phyloP scores from a whole-genome alignment of 352 stramenopile genomes.

The Lagenidium sp. region DNA sequence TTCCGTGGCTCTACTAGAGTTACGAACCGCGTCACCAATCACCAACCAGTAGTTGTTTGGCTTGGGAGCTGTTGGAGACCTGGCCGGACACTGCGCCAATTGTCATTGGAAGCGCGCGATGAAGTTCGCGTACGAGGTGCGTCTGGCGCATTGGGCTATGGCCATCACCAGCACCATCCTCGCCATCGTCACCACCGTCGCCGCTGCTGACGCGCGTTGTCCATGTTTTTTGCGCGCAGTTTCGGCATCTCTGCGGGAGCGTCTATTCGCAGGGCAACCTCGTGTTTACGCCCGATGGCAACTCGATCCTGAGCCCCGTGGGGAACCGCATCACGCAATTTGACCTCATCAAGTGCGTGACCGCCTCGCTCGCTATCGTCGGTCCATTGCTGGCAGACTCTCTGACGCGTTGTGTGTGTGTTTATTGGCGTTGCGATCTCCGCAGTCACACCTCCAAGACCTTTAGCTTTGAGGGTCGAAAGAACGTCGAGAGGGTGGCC shows the following conservation, averaged over 20 bases:
- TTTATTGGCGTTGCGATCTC: neutral
- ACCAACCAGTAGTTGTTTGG: no score
- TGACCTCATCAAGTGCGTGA: conserved; percentile 87
- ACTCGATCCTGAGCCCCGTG: conserved; percentile 88
- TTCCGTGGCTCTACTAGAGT: no score
- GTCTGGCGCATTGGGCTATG: no score
- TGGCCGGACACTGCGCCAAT: no score
- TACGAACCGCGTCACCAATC: no score
- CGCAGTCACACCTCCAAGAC: conserved; percentile 78
- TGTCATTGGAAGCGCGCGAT: no score
- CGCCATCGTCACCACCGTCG: no score
- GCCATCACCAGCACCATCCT: no score
- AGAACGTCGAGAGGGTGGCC: conserved; percentile 82
- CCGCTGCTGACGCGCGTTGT: no score
- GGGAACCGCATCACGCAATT: conserved; percentile 93
- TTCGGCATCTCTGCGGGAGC: conserved; percentile 90
- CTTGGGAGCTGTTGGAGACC: no score
- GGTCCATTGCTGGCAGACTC: neutral
- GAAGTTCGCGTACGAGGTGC: conserved; percentile 87
- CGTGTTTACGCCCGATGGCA: conserved; percentile 89
- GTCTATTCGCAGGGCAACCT: conserved; percentile 93
- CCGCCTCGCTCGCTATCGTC: neutral
- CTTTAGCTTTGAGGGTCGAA: conserved; percentile 88
- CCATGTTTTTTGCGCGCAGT: conserved; percentile 52
- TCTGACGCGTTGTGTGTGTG: conserved; percentile 1